Base-by-base conservation (phyloP, 2,329 filamentous ascomycete species). In the Pestalotiopsis sp. region DNA sequence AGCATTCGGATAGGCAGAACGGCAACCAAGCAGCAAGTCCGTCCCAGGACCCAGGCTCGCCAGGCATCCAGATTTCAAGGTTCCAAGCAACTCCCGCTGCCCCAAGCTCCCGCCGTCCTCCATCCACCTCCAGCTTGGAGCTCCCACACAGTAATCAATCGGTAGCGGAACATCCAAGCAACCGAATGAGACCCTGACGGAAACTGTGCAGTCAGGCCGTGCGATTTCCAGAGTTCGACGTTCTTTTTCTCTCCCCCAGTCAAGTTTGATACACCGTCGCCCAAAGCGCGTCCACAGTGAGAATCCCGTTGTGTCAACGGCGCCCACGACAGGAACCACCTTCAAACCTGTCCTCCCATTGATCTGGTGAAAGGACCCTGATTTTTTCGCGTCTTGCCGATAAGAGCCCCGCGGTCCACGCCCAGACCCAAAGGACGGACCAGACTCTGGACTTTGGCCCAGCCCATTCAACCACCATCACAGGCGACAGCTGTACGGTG, bases 271-370 rank as follows among this genome's bases (percentile, higher is more conserved):
- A 25, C 65, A 59, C 52, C 65, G 65, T 59, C 38, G n/a, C 65
- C 64, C 36, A 45, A 36, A 60, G 52, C 65, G 52, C 45, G 27
- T 60, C 56, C 67, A 69, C 68, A 69, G 68, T 69, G 39, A 63
- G 65, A 69, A 69, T 58, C 63, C 45, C 49, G 20, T 61, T 58
- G 64, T 67, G 52, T 57, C 66, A 57, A 69, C 68, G 68, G 68
- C 68, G 68, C 68, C 68, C 68, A 69, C 68, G 65, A 60, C 65
- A 59, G n/a, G 27, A 59, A 49, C 52, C 41, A 60, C 20, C 64
- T 49, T 12, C 31, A 14, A 11, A 14, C 38, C 36, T 14, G 62
- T 39, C 20, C 39, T 14, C 65, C 20, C 56, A n/a, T 41, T 17
- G 17, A 60, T 23, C 13, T 31, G 14, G 14, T 38, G 7, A 7